Conservation (phyloP, 805 yeast genomes). For the Yarrowia hollandica region DNA sequence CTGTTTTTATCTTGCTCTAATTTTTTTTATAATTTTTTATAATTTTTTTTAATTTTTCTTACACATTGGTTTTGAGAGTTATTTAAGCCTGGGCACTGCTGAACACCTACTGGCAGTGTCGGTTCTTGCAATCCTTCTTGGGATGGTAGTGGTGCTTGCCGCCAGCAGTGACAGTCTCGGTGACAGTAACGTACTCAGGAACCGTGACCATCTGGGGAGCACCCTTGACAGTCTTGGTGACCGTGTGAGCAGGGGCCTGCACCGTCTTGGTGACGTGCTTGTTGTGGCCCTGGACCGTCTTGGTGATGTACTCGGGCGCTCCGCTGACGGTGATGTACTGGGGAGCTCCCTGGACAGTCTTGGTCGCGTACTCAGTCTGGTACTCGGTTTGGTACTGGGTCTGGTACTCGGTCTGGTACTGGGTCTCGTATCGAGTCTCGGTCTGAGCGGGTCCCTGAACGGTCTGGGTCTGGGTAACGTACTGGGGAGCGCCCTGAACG, state of each 20-base stretch:
- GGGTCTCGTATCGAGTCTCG: not conserved
- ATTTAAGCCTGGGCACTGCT: not conserved
- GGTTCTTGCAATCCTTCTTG: slow-evolving; percentile 27
- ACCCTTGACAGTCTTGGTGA: slow-evolving; percentile 8
- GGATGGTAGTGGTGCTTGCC: slow-evolving; percentile 17
- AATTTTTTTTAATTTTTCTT: too few relatives aligned
- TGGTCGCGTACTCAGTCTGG: not conserved
- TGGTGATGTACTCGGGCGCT: not conserved
- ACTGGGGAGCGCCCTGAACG: not conserved
- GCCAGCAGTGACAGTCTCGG: slow-evolving; percentile 2
- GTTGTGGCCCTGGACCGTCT: not conserved
- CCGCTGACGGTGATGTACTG: not conserved
- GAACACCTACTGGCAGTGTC: slow-evolving; percentile 24
- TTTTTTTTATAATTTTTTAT: too few relatives aligned
- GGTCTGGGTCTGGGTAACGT: not conserved
- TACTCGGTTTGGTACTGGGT: not conserved
- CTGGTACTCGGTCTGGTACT: not conserved
- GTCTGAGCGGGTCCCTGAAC: not conserved
- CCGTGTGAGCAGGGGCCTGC: not conserved
- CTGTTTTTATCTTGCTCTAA: too few relatives aligned
- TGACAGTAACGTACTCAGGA: slow-evolving; percentile 13
- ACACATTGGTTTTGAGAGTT: not conserved
- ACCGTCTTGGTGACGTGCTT: not conserved
- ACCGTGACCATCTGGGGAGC: slow-evolving; percentile 9
- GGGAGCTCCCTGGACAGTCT: slow-evolving; percentile 3